Percentiles rank a stretch among this genome's conserved stretches.
phyloP scores from a whole-genome alignment of 305 asterid species.

The Andrographis paniculata region DNA sequence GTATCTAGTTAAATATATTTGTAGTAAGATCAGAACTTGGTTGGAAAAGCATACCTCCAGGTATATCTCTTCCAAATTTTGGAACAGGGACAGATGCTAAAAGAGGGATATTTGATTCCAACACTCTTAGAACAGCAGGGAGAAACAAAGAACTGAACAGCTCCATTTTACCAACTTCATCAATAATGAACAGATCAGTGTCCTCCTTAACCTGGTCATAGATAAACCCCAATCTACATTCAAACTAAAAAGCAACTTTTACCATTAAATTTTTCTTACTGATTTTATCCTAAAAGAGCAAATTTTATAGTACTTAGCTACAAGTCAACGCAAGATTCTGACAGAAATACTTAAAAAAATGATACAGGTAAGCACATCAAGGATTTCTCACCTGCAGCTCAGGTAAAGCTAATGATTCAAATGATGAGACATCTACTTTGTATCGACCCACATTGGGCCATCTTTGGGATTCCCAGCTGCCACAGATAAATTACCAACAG shows the following conservation, averaged over 20 bases:
- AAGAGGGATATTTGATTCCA: conserved; percentile 72
- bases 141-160: conserved; percentile 70
- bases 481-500: conserved; percentile 17
- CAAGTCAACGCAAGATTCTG: conserved; percentile 4
- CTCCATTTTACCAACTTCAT: conserved; percentile 95
- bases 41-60: conserved; percentile 48
- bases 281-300: too few relatives aligned
- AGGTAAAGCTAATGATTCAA: conserved; percentile 78
- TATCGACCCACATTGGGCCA: conserved; percentile 87
- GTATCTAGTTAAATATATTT: not conserved
- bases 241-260: conserved; percentile 12
- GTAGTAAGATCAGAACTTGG: not conserved
- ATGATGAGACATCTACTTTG: conserved; percentile 73
- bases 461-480: conserved; percentile 56
- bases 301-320: not conserved
- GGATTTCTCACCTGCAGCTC: conserved; percentile 54
- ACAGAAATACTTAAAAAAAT: not conserved
- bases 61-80: conserved; percentile 69
- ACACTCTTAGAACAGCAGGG: conserved; percentile 71
- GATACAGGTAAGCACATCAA: too few relatives aligned
- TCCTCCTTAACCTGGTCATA: conserved; percentile 62
- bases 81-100: conserved; percentile 75
- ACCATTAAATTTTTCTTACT: too few relatives aligned
- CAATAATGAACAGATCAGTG: conserved; percentile 65
- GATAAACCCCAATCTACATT: conserved; percentile 18